Conservation (phyloP, 2,329 filamentous ascomycete species). For the Tolypocladium pustulatum region DNA sequence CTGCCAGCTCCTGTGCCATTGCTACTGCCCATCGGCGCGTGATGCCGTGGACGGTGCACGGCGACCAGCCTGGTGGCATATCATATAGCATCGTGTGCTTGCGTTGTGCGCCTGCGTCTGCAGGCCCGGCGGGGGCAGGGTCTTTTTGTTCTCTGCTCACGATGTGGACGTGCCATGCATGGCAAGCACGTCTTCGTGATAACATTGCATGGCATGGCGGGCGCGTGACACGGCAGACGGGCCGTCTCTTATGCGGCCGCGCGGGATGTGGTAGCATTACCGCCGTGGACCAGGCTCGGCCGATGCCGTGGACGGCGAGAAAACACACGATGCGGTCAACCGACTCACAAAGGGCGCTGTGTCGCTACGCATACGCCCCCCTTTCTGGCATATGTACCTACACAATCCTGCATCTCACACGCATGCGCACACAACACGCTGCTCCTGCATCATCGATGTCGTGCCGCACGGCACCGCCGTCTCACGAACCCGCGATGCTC, state of each 20-base stretch:
- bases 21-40: neutral
- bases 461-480: neutral
- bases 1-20: neutral
- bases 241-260: neutral
- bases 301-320: neutral
- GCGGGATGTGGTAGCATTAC: neutral
- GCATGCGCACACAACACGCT: neutral
- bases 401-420: neutral
- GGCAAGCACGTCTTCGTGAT: neutral
- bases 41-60: neutral
- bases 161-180: neutral
- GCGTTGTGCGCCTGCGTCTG: neutral
- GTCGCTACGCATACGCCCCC: neutral
- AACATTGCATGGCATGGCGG: neutral
- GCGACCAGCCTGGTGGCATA: neutral
- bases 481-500: neutral
- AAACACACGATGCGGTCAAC: neutral
- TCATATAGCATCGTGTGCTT: neutral
- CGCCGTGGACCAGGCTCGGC: neutral
- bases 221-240: constrained; percentile 1
- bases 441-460: neutral
- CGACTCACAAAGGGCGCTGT: neutral
- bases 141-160: neutral
- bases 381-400: neutral
- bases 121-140: neutral